Percentiles rank a stretch among this genome's conserved stretches.
phyloP scores from a whole-genome alignment of 2,329 filamentous ascomycete species.

The Xylariaceae sp. region DNA sequence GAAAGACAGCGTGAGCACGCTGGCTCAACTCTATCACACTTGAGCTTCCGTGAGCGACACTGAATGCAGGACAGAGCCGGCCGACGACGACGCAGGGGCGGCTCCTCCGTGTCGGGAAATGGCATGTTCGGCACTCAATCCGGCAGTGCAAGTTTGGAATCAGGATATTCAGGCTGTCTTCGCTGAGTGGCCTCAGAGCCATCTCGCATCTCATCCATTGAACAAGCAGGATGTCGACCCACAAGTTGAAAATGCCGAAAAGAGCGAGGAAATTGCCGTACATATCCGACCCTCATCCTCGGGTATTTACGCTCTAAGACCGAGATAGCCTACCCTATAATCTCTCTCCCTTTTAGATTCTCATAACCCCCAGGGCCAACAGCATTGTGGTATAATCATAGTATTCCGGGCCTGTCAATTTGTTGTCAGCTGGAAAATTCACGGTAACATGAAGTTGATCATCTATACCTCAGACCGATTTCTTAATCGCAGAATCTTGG shows the following conservation, averaged over 20 bases:
- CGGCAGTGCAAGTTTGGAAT: not conserved
- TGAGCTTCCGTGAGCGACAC: constrained; percentile 43
- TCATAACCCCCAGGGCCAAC: no score
- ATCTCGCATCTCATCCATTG: no score
- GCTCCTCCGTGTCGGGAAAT: constrained; percentile 15
- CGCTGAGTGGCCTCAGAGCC: no score
- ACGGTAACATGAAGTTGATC: no score
- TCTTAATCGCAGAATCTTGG: no score
- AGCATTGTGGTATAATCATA: no score
- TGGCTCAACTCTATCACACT: constrained; percentile 41
- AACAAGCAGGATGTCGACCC: not conserved
- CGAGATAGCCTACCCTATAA: no score
- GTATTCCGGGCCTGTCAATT: no score
- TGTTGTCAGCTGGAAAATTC: no score
- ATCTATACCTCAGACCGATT: no score
- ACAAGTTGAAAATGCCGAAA: not conserved
- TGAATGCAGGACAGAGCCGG: constrained; percentile 39
- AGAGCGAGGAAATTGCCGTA: not conserved
- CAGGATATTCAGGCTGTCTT: not conserved
- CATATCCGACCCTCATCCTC: not conserved
- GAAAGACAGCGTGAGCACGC: constrained; percentile 36
- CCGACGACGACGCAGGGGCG: constrained; percentile 28
- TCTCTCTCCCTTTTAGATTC: no score
- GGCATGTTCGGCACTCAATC: not conserved
- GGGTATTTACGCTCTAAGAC: no score